Evolutionary conservation across 2,329 filamentous ascomycete species (phyloP).

Genomic region (Chaetomium strumarium): DNA sequence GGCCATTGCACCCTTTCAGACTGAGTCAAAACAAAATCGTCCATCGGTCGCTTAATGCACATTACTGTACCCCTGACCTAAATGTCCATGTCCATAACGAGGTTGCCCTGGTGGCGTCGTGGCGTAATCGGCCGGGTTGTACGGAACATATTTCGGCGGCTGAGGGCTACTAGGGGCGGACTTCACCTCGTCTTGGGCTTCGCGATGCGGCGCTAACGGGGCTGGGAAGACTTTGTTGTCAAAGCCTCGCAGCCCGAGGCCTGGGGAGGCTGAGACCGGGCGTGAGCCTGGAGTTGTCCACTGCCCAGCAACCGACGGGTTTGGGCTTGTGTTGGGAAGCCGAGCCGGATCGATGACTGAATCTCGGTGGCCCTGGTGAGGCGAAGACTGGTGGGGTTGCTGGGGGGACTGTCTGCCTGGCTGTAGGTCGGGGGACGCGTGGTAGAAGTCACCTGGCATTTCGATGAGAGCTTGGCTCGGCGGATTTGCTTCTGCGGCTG

Average conservation of each 20-base stretch:
- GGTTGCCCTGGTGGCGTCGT: slow-evolving; percentile 14
- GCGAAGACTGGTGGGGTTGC: slow-evolving; percentile 2
- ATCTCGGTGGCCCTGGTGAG: slow-evolving; percentile 26
- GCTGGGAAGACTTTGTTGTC: slow-evolving; percentile 38
- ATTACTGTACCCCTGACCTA: slow-evolving; percentile 15
- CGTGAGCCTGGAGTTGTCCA: slow-evolving; percentile 36
- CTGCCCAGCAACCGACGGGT: slow-evolving; percentile 25
- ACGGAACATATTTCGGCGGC: slow-evolving; percentile 24
- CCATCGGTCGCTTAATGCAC: slow-evolving; percentile 2
- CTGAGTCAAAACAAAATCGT: not conserved
- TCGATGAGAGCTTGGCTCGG: slow-evolving; percentile 30
- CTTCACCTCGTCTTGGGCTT: slow-evolving; percentile 33
- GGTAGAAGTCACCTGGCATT: slow-evolving; percentile 44
- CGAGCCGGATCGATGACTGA: slow-evolving; percentile 20
- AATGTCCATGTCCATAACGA: slow-evolving; percentile 18
- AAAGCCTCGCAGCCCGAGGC: slow-evolving; percentile 34
- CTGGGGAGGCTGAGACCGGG: slow-evolving; percentile 34
- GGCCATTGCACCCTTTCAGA: not conserved
- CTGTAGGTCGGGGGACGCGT: slow-evolving; percentile 26
- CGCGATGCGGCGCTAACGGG: slow-evolving; percentile 42
- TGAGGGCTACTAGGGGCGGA: slow-evolving; percentile 22
- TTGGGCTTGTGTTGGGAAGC: slow-evolving; percentile 10
- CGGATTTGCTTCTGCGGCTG: slow-evolving; percentile 23
- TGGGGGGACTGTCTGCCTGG: slow-evolving; percentile 29
- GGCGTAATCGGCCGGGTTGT: slow-evolving; percentile 38